Conservation (phyloP, 345 rosid genomes). For the Adansonia digitata region DNA sequence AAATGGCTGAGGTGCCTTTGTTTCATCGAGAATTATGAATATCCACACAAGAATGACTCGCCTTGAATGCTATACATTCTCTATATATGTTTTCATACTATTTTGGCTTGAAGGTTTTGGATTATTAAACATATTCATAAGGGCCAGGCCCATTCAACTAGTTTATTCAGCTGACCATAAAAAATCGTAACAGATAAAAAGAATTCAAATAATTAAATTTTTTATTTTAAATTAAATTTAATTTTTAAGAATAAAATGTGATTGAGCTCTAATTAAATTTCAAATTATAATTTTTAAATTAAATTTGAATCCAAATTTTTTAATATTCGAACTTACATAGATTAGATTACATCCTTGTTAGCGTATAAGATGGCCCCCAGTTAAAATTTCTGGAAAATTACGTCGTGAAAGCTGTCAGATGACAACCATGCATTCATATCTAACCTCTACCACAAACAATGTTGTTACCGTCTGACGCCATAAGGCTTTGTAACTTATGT, state of each 20-base stretch:
- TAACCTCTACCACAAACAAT: not conserved
- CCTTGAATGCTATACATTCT: not conserved
- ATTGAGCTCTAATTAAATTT: too few species aligned
- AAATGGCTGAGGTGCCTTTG: not conserved
- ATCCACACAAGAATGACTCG: not conserved
- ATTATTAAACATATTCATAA: not conserved
- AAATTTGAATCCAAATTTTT: too few species aligned
- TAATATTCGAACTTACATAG: too few species aligned
- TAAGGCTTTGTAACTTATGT: not conserved
- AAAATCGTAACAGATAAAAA: too few species aligned
- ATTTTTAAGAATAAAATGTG: too few species aligned
- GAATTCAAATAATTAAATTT: too few species aligned
- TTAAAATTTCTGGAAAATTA: slow-evolving; percentile 11
- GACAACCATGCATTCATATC: too few species aligned
- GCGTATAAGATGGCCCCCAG: not conserved
- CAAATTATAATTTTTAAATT: too few species aligned
- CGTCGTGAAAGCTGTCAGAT: slow-evolving; percentile 23
- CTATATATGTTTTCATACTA: not conserved
- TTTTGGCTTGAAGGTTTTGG: not conserved
- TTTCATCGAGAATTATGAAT: slow-evolving; percentile 16
- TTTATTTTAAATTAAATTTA: too few species aligned
- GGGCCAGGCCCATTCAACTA: not conserved
- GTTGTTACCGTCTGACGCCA: not conserved
- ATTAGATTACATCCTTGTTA: too few species aligned
- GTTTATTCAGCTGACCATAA: too few species aligned